Base-by-base conservation (phyloP, 139 green algal species). In the Coelastrella sp. region DNA sequence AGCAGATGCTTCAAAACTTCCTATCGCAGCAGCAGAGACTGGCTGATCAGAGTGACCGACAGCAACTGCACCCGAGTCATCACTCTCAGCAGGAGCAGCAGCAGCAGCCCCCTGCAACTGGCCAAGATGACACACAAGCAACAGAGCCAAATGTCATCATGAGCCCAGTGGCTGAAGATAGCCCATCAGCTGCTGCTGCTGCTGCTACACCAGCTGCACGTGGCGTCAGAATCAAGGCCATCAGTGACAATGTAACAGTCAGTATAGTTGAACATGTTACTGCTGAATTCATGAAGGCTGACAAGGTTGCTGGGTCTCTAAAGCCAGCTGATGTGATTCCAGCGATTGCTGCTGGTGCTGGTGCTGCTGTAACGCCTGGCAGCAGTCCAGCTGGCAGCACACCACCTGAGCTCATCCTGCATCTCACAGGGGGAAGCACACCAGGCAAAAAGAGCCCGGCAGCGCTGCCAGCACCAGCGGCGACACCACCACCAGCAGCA, bases 401-500 rank as follows among this genome's bases (percentile, higher is more conserved):
- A 76, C 17, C 8, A 10, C 17, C 19, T 25, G 17, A 76, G 68
- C 68, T 70, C 15, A 17, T 70, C 63, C 15, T 70, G 63, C 4
- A 14, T 14, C 15, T 70, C 12, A 76, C 7, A 24, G 19, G 68
- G 7, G 68, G 17, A 76, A 76, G 68, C 68, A 27, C 17, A 27
- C 17, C 68, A 8, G 8, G 68, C 17, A 76, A 25, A 24, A 15
- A 25, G 17, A 24, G 19, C 24, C 68, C 68, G 24, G 68, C 68
- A 76, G 68, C 68, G 25, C 76, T 59, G 58, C 59, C 87, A 90
- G 76, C 56, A 84, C 56, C 25, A 17, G 22, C 49, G 49, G 81
- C 8, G 11, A 60, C 59, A 25, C 59, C 87, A 90, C 27, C 27
- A 66, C 72, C 35, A 85, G 57, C 78, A 82, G 35, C 76, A 57